Conservation (phyloP, 2,329 filamentous ascomycete genomes). For the Chaetomiaceae sp. region DNA sequence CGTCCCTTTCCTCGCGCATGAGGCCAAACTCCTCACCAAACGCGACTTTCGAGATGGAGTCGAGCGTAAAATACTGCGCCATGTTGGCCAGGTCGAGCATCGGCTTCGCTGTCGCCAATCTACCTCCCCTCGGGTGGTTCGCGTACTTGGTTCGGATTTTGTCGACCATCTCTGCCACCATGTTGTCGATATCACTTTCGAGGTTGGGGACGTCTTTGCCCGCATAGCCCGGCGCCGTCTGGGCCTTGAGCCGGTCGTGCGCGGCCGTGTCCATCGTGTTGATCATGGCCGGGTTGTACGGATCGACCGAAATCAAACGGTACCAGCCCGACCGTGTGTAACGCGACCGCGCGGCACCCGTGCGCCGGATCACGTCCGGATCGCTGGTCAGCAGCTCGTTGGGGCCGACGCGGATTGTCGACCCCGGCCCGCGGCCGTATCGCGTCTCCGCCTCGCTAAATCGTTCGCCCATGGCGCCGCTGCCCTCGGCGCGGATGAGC, state of each 20-base stretch:
- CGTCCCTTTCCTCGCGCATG: conserved; percentile 36
- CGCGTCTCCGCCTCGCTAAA: conserved; percentile 20
- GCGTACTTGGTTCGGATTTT: conserved; percentile 22
- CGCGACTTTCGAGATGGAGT: conserved; percentile 44
- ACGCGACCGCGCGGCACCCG: conserved; percentile 25
- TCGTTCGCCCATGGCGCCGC: conserved; percentile 23
- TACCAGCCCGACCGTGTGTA: conserved; percentile 35
- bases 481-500: conserved; percentile 22
- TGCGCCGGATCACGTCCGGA: conserved; percentile 27
- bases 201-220: conserved; percentile 26
- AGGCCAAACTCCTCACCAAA: conserved; percentile 45
- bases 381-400: conserved; percentile 32
- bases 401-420: conserved; percentile 32
- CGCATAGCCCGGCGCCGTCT: conserved; percentile 24
- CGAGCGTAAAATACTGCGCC: conserved; percentile 44
- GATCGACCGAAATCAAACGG: conserved; percentile 41
- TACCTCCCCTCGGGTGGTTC: too few relatives aligned
- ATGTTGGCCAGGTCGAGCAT: conserved; percentile 40
- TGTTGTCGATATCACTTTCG: conserved; percentile 24
- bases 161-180: conserved; percentile 16
- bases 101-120: background rate
- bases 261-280: conserved; percentile 30
- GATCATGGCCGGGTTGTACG: conserved; percentile 43
- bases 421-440: conserved; percentile 21
- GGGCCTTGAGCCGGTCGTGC: conserved; percentile 28